phyloP scores from a whole-genome alignment of 257 asterid species.

The Penstemon eatonii region DNA sequence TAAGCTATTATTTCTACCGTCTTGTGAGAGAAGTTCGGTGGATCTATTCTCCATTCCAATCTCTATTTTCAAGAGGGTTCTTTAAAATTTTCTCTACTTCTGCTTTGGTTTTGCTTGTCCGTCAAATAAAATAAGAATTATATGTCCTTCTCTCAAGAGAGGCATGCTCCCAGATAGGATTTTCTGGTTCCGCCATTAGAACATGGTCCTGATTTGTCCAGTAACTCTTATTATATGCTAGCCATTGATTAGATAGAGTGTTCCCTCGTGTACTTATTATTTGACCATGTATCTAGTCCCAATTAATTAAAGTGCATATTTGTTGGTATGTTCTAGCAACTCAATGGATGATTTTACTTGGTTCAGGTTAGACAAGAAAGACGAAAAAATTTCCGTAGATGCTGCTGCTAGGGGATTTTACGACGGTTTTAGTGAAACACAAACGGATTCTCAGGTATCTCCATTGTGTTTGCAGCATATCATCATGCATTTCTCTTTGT shows the following conservation, averaged over 20 bases:
- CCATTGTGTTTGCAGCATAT: constrained; percentile 22
- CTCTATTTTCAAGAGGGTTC: neutral
- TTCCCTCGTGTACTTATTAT: too few relatives aligned
- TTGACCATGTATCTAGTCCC: too few relatives aligned
- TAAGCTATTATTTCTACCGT: constrained; percentile 3
- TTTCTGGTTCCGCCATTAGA: neutral
- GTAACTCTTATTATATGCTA: too few relatives aligned
- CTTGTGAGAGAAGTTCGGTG: neutral
- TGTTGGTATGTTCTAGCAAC: constrained; percentile 16
- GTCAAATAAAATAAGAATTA: neutral
- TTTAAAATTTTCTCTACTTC: neutral
- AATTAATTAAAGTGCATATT: neutral
- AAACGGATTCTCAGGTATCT: constrained; percentile 89
- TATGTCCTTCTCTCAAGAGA: neutral
- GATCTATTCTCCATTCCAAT: neutral
- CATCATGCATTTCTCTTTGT: constrained; percentile 19
- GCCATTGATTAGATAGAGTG: too few relatives aligned
- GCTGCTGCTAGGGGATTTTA: constrained; percentile 41
- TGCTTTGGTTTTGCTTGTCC: neutral
- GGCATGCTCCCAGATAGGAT: neutral
- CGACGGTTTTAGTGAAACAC: constrained; percentile 88
- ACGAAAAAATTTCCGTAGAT: constrained; percentile 43
- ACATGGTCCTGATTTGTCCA: neutral
- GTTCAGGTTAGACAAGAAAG: constrained; percentile 63
- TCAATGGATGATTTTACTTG: constrained; percentile 1